Evolutionary conservation across 2,329 filamentous ascomycete genomes (phyloP), one percentile per base, ranked within the genome.

Genomic region (Ophiocordyceps robertsii): DNA sequence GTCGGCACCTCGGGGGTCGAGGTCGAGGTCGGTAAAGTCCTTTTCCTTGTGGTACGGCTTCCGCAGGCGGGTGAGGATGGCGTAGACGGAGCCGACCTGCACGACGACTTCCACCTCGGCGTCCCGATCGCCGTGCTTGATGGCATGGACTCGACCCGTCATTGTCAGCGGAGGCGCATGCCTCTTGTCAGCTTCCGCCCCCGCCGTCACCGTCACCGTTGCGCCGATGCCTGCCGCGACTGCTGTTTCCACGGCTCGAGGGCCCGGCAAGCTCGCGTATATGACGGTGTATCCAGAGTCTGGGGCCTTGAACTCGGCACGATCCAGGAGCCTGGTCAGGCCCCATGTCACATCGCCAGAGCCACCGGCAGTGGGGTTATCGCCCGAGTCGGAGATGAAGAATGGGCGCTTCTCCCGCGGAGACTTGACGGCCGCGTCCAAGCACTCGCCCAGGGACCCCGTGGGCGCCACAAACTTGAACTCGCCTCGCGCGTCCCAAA

Each of bases 321-420:
- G 60, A 14, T 53, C 56, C 9, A 74, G 59, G 14, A 75, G 51
- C 39, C 63, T 56, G 0, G 62, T 62, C 6, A 75, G 51, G 0
- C 68, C 66, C 68, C 70, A 74, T 0, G 70, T 72, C 14, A 74
- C 65, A 47, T 74, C 70, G 1, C 71, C 71, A 1, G 70, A 68
- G 0, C 70, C 71, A 6, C 71, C 71, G 1, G 71, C 71, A 0
- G 71, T 75, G 7, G 70, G 71, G 41, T 74, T 74, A 44, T 75
- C 71, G 0, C 70, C 71, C 1, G 70, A 73, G 51, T 74, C 71
- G 0, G 70, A 74, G 43, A 75, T 68, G 50, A 73, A 74, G 46
- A 63, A 75, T 0, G 71, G 71, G 8, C 61, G 60, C 14, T 59
- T 54, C 2, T 52, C 44, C 0, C 65, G 62, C 6, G 49, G 37